Evolutionary conservation across 441 rosid species (phyloP), one percentile per base, ranked within the genome.

Genomic region (Omphalea diandra): DNA sequence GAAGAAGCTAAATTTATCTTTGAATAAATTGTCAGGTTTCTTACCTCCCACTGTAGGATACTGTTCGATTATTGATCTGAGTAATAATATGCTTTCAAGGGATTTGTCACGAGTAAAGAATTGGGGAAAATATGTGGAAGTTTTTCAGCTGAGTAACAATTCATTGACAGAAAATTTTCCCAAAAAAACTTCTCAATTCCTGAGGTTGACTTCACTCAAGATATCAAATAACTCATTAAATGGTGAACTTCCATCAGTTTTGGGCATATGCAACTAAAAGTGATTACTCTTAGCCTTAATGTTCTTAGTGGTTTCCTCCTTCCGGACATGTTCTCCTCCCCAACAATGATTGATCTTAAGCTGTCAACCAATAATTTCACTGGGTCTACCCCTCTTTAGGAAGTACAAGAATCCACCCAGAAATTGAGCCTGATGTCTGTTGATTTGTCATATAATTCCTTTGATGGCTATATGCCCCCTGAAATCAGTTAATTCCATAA

Each of bases 121-220:
- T 44, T 94, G 97, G 98, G 90, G 86, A 77, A 86, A 89, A 55
- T 74, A 86, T 65, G 84, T 87, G 43, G 93, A 87, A 72, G 54
- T 77, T 77, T 79, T 92, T 74, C 89, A 85, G 79, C 77, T 94
- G 84, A 90, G 99, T 78, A 87, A 95, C 50, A 94, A 94, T 76
- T 68, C 67, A 5, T 81, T 94, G 78, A 75, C 84, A 5, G 99
- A 97, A 77, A 77, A 71, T 83, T 69, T 92, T 59, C 86, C 95
- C 6, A 79, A 86, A 74, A 81, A 80, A 73, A 84, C 86, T 73
- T 81, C 90, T 67, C 87, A 79, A 35, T 88, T 85, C 80, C 79
- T 80, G 40, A 84, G 85, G 70, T 79, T 94, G 74, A 85, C 56
- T 68, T 76, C 78, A 14, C 77, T 94, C 68, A 87, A 78, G 52